Percentiles rank a stretch among this genome's conserved stretches.
Conservation (phyloP, 768 basidiomycete genomes). For the Austroboletus eburneus region DNA sequence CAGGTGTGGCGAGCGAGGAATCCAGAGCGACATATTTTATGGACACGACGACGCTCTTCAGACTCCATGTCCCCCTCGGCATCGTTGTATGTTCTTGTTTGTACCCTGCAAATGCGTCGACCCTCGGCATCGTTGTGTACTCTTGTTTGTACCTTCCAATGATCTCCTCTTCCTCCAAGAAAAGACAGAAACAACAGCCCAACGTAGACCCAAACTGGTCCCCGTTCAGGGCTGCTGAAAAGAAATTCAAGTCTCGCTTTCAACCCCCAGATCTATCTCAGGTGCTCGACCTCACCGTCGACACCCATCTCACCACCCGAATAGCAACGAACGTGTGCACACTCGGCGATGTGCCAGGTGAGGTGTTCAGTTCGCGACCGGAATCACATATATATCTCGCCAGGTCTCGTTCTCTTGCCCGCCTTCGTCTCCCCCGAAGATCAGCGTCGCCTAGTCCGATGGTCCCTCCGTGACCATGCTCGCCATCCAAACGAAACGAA, state of each 20-base stretch:
- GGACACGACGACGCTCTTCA: too few species aligned
- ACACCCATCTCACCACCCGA: conserved; percentile 1
- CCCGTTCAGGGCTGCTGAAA: conserved; percentile 73
- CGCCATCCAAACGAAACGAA: conserved; percentile 82
- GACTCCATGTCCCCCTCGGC: too few species aligned
- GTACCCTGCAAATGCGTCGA: too few species aligned
- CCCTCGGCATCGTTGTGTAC: too few species aligned
- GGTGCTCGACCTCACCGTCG: conserved; percentile 60
- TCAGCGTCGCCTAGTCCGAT: conserved; percentile 66
- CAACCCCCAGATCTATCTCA: conserved; percentile 69
- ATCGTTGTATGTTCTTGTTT: too few species aligned
- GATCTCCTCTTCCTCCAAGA: too few species aligned
- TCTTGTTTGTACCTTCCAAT: too few species aligned
- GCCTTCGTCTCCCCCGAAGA: conserved; percentile 55
- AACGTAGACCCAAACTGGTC: conserved; percentile 58
- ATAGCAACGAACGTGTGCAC: conserved; percentile 2
- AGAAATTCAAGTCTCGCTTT: conserved; percentile 73
- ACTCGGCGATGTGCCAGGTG: conserved; percentile 37
- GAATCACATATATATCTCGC: background rate
- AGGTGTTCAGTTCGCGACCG: conserved; percentile 22
- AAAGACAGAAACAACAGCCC: conserved; percentile 51
- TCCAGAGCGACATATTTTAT: conserved; percentile 87
- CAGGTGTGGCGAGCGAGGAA: conserved; percentile 53
- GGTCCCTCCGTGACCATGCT: conserved; percentile 76
- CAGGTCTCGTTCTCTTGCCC: conserved; percentile 88